These are phyloP conservation scores for Diaporthe humulicola DNA, from an alignment of 2,329 filamentous ascomycete genomes.

Conservation along the genomic window DNA sequence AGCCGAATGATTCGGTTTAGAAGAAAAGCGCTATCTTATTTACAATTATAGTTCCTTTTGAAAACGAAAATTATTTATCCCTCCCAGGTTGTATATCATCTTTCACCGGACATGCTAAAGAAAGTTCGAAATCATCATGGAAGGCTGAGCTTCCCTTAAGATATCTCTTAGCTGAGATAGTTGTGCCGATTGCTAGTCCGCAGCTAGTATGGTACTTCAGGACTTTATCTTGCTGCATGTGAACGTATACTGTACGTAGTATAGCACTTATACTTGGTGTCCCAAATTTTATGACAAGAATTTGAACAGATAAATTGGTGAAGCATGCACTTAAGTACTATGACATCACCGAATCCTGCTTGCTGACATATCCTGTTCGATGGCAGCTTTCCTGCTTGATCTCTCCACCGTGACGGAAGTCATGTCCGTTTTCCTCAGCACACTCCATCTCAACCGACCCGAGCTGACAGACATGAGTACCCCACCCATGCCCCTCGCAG, in stretches of 20 bases:
- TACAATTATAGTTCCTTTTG: neutral
- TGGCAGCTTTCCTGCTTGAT: neutral
- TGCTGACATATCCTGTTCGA: neutral
- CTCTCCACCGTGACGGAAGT: neutral
- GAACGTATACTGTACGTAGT: neutral
- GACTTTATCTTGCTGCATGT: neutral
- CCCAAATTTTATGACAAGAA: no score
- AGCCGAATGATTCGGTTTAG: neutral
- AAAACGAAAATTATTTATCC: neutral
- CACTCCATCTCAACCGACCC: neutral
- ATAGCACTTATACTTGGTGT: neutral
- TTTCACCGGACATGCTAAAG: neutral
- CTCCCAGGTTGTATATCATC: no score
- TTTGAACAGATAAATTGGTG: no score
- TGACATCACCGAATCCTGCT: constrained; percentile 14
- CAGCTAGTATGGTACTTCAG: neutral
- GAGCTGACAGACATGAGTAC: neutral
- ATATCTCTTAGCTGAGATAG: neutral
- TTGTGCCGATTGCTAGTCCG: neutral
- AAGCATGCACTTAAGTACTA: neutral
- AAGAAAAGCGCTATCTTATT: neutral
- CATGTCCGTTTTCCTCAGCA: neutral
- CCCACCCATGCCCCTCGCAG: constrained; percentile 44
- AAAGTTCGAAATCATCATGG: neutral
- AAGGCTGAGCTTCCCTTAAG: neutral